Conservation (phyloP, 768 basidiomycete genomes). For the Cystofilobasidium capitatum region DNA sequence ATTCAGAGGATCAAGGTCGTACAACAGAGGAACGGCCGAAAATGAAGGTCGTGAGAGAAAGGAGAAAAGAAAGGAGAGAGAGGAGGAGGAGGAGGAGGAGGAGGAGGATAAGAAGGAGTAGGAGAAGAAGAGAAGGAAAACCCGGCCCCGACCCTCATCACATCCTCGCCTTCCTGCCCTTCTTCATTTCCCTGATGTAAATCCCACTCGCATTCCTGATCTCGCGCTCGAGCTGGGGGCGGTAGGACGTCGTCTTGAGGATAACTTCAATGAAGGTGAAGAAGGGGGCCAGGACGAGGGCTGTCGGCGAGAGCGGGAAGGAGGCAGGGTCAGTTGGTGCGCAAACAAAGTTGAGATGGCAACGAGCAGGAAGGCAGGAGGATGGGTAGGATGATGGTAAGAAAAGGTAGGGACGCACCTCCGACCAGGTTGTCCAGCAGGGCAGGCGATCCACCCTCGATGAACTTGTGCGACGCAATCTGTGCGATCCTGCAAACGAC, state of each 20-base stretch:
- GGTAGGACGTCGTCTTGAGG: conserved; percentile 12
- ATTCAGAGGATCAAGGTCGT: too few species aligned
- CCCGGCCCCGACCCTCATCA: too few species aligned
- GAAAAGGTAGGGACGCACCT: conserved; percentile 12
- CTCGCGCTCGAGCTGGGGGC: conserved; percentile 5
- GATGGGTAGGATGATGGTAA: background rate
- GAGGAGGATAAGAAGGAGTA: too few species aligned
- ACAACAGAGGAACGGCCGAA: too few species aligned
- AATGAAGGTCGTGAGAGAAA: too few species aligned
- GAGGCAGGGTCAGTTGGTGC: too few species aligned
- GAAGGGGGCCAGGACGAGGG: conserved; percentile 27
- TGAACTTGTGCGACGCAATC: conserved; percentile 14
- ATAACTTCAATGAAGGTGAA: conserved; percentile 25
- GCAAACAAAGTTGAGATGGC: background rate
- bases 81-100: too few species aligned
- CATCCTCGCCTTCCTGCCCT: background rate
- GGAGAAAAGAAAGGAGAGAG: too few species aligned
- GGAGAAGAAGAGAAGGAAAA: too few species aligned
- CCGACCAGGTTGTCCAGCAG: conserved; percentile 19
- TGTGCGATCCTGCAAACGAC: conserved; percentile 7
- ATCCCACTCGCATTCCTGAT: conserved; percentile 6
- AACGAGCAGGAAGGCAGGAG: background rate
- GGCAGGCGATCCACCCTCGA: conserved; percentile 20
- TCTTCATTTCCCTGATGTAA: background rate
- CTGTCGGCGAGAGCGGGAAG: background rate